Conservation (phyloP, 2,329 filamentous ascomycete genomes). For the Didymella exigua region DNA sequence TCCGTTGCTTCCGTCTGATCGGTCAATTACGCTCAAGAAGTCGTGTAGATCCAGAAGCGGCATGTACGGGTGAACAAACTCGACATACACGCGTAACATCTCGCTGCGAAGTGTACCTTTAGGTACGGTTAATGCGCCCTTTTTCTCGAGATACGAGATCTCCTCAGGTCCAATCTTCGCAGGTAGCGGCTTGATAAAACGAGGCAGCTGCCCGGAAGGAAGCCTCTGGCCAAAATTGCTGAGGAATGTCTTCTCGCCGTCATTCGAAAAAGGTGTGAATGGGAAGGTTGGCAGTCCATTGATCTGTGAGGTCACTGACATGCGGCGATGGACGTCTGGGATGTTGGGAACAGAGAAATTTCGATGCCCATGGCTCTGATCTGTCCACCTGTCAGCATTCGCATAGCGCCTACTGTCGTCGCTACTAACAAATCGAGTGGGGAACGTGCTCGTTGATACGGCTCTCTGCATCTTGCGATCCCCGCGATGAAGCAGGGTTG, state of each 20-base stretch:
- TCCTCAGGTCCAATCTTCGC: constrained; percentile 79
- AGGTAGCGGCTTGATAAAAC: constrained; percentile 82
- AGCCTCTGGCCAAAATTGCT: constrained; percentile 57
- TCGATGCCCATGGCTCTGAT: constrained; percentile 56
- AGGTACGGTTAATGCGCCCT: constrained; percentile 83
- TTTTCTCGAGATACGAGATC: constrained; percentile 79
- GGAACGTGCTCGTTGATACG: constrained; percentile 64
- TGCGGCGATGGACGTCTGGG: constrained; percentile 53
- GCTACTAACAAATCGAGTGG: constrained; percentile 65
- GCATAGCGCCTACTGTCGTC: background rate
- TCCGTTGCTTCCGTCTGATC: constrained; percentile 70
- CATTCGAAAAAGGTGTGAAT: constrained; percentile 44
- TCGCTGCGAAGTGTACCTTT: constrained; percentile 74
- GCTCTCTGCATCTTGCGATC: constrained; percentile 54
- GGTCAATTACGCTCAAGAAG: constrained; percentile 65
- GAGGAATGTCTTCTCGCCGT: constrained; percentile 44
- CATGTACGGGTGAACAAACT: constrained; percentile 95
- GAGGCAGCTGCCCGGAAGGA: constrained; percentile 56
- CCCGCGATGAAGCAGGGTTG: constrained; percentile 36
- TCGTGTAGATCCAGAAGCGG: constrained; percentile 75
- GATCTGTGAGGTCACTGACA: constrained; percentile 49
- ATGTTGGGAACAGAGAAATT: constrained; percentile 45
- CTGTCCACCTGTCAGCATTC: constrained; percentile 34
- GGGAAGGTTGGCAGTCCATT: constrained; percentile 43
- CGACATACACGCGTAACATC: constrained; percentile 79